phyloP scores from a whole-genome alignment of 805 yeast species.

The Isabelozyma rhagii region DNA sequence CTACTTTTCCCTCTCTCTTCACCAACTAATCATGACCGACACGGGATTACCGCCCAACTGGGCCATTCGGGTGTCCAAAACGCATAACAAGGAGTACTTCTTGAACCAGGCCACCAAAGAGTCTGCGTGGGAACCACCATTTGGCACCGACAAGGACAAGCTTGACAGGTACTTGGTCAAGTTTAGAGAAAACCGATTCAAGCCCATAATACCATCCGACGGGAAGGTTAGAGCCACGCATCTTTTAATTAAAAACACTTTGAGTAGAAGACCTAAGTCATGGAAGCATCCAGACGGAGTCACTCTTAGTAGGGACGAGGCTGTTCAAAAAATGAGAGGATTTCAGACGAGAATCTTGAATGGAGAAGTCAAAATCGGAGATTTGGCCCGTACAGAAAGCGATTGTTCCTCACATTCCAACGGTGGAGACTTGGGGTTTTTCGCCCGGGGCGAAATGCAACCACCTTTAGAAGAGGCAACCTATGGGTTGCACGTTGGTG shows the following conservation, averaged over 20 bases:
- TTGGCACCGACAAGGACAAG: constrained; percentile 64
- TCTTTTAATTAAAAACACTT: constrained; percentile 76
- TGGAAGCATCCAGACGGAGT: constrained; percentile 77
- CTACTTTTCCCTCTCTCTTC: too few species aligned
- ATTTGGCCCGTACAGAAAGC: constrained; percentile 77
- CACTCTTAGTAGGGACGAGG: constrained; percentile 80
- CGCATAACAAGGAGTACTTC: constrained; percentile 83
- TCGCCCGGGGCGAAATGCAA: constrained; percentile 92
- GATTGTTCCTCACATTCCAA: constrained; percentile 85
- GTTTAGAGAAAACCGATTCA: constrained; percentile 31
- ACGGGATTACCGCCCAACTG: constrained; percentile 88
- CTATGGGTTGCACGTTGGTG: constrained; percentile 77
- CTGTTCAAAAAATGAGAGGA: constrained; percentile 57
- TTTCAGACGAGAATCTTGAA: constrained; percentile 56
- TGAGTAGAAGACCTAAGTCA: constrained; percentile 84
- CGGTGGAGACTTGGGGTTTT: constrained; percentile 90
- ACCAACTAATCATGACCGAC: constrained; percentile 6
- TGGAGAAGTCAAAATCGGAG: constrained; percentile 65
- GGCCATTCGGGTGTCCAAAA: constrained; percentile 74
- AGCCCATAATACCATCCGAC: constrained; percentile 42
- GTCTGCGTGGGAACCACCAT: constrained; percentile 91
- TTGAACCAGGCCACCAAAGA: constrained; percentile 65
- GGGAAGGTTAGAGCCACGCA: constrained; percentile 78
- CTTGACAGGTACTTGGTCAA: constrained; percentile 55
- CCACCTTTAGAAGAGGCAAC: constrained; percentile 90